These are phyloP conservation scores for Cytospora piceicola DNA, from an alignment of 2,329 filamentous ascomycete species.

Conservation along the genomic window DNA sequence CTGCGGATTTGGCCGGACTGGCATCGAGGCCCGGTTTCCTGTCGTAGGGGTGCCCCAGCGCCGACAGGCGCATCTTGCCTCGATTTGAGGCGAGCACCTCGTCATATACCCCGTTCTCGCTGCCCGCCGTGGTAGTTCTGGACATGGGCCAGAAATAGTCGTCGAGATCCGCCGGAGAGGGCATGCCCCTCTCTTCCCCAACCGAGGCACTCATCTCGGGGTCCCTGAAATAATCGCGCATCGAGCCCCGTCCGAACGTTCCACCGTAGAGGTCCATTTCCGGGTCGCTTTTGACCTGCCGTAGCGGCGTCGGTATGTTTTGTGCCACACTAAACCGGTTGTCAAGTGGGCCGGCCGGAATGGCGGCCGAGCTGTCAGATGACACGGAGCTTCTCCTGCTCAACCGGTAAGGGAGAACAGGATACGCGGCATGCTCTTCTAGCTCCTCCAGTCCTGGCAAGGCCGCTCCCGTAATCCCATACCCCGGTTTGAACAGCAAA, in stretches of 20 bases:
- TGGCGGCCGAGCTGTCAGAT: constrained; percentile 13
- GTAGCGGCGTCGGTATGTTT: constrained; percentile 3
- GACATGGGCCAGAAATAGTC: neutral
- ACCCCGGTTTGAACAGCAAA: constrained; percentile 44
- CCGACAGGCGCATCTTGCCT: constrained; percentile 29
- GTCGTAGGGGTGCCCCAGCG: constrained; percentile 23
- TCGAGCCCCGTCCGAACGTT: constrained; percentile 14
- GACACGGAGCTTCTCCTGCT: constrained; percentile 8
- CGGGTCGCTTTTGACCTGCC: constrained; percentile 7
- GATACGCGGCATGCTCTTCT: constrained; percentile 1
- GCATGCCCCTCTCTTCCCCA: neutral
- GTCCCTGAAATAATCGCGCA: neutral
- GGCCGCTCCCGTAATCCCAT: constrained; percentile 40
- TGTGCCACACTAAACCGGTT: neutral
- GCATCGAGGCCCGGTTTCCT: constrained; percentile 20
- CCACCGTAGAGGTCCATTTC: neutral
- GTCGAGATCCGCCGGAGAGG: neutral
- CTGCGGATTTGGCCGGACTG: constrained; percentile 1
- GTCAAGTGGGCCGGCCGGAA: constrained; percentile 17
- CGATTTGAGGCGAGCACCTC: neutral
- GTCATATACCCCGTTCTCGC: constrained; percentile 6
- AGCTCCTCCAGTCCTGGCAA: constrained; percentile 42
- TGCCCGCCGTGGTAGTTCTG: constrained; percentile 6
- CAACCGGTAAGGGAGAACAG: neutral
- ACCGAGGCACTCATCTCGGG: neutral